Base-by-base conservation (phyloP, 2,329 filamentous ascomycete genomes). In the Aspergillus fischeri region DNA sequence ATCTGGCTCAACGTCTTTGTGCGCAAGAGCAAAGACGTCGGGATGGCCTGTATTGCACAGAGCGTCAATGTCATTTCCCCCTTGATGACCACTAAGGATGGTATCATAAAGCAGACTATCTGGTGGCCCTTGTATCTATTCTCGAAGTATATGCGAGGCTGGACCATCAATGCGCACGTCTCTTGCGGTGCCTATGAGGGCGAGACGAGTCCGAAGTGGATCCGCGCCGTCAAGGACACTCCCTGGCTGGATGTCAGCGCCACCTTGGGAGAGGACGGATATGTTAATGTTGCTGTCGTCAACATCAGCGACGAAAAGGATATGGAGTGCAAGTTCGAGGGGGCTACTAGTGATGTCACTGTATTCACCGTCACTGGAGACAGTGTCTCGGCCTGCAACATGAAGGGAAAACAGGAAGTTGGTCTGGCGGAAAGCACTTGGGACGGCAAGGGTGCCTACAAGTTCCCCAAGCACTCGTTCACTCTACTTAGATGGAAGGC, bases 41-140 rank as follows among this genome's bases (percentile, higher is more conserved):
- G 86, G 66, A 92, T 92, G 88, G 87, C 88, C 38, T 91, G 88
- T 68, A 87, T 92, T 56, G 89, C 89, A 1, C 89, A 92, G 73
- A 85, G 80, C 51, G 87, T 92, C 61, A 92, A 92, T 69, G 89
- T 92, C 57, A 91, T 92, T 65, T 85, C 83, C 1, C 89, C 89
- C 1, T 78, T 92, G 10, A 90, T 91, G 86, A 92, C 89, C 1
- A 86, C 79, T 2, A 77, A 79, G 53, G 73, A 79, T 0, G 87
- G 88, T 0, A 73, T 91, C 49, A 71, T 86, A 51, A 87, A 86
- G 76, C 89, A 92, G 76, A 84, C 88, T 0, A 90, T 84, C 3
- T 92, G 87, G 86, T 91, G 86, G 85, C 86, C 88, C 5, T 77
- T 91, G 50, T 78, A 86, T 56, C 78, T 92, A 28, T 91, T 89